Evolutionary conservation across 2,329 filamentous ascomycete species (phyloP), one percentile per base, ranked within the genome.

Genomic region (Xylariaceae sp.): DNA sequence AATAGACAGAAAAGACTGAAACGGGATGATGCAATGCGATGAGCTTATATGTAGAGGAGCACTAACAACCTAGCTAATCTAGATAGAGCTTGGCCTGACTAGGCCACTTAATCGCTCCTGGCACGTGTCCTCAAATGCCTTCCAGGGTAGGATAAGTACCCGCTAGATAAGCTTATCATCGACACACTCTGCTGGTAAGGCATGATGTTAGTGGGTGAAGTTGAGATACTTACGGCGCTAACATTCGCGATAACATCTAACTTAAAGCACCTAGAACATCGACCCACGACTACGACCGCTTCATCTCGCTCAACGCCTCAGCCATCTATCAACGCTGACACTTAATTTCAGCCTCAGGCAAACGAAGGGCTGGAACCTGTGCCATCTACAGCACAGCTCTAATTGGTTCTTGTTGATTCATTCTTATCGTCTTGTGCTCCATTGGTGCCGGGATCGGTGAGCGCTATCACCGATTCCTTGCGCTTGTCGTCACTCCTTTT

Each of bases 111-210:
- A 30, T 9, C n/a, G 9, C 27, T 39, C 18, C 18, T 39, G 36
- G 57, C 57, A 60, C 57, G 57, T 60, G 57, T 58, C 57, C 57
- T 58, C 24, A 48, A 55, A 16, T n/a, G n/a, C 20, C 6, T 24
- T 11, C 40, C 21, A 24, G 5, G 3, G 10, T n/a, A 8, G n/a
- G 27, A n/a, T n/a, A 43, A 32, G 54, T 58, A 57, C 13, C n/a
- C 15, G 9, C 6, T 20, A 10, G 35, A 15, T 16, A 10, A 9
- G 39, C 21, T 15, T 60, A 60, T 39, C 15, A 29, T 11, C 6
- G 7, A 24, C 11, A 6, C 39, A 32, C 18, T 6, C 10, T 35
- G 26, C 24, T n/a, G 13, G 11, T 24, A 20, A 18, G 39, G 33
- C 7, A 6, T 4, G 13, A 7, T 41, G 53, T 59, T 59, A 59